Evolutionary conservation across 129 eudicot species (phyloP).

Genomic region (Rutidosis leptorrhynchoides): DNA sequence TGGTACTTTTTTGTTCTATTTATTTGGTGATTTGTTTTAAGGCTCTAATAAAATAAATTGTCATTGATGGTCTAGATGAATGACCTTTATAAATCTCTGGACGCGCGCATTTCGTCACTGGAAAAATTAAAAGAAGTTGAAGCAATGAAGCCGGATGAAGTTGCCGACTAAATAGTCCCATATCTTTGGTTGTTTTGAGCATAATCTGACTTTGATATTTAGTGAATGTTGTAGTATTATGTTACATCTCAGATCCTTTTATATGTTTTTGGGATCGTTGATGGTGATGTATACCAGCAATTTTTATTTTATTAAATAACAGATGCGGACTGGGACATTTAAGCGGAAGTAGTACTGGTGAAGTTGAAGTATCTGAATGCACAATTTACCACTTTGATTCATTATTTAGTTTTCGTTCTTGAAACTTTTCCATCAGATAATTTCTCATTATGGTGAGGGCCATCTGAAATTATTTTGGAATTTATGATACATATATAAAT

Average conservation of each 20-base stretch:
- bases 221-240: constrained; percentile 29
- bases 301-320: constrained; percentile 31
- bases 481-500: not conserved
- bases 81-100: constrained; percentile 41
- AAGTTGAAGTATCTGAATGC: constrained; percentile 18
- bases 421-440: not conserved
- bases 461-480: not conserved
- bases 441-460: not conserved
- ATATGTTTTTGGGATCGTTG: not conserved
- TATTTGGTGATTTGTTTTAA: not conserved
- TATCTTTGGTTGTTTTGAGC: constrained; percentile 10
- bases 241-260: constrained; percentile 22
- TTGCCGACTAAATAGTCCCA: constrained; percentile 31
- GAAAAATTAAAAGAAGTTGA: constrained; percentile 45
- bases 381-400: constrained; percentile 12
- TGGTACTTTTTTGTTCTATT: not conserved
- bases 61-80: constrained; percentile 34
- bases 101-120: constrained; percentile 40
- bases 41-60: constrained; percentile 19
- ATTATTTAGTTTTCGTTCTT: not conserved
- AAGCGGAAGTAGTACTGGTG: constrained; percentile 17
- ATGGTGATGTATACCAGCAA: constrained; percentile 20
- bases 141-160: constrained; percentile 34
- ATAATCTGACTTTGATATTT: constrained; percentile 14
- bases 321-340: constrained; percentile 20